Conservation (phyloP, 2,329 filamentous ascomycete species). For the Scolecobasidium constrictum region DNA sequence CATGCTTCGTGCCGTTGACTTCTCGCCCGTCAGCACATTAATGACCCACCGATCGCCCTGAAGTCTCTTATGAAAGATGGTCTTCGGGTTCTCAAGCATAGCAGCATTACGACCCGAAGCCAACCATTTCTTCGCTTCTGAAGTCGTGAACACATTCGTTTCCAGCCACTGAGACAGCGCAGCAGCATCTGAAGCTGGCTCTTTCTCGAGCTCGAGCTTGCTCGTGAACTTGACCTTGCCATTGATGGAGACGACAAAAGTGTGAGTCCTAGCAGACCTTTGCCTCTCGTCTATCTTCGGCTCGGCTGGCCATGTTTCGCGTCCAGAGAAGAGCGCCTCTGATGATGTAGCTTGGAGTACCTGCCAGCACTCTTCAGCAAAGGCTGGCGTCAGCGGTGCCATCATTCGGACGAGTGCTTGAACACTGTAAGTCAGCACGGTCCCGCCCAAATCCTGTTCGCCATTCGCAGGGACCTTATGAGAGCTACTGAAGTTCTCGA, state of each 20-base stretch:
- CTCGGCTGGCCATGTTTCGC: slow-evolving; percentile 1
- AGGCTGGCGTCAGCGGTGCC: slow-evolving; percentile 68
- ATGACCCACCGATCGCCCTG: neutral
- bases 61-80: neutral
- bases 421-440: neutral
- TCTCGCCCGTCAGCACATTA: too few relatives aligned
- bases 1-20: too few relatives aligned
- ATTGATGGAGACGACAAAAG: slow-evolving; percentile 6
- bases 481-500: neutral
- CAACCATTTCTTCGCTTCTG: neutral
- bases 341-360: slow-evolving; percentile 30
- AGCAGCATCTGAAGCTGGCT: neutral
- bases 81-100: neutral
- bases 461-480: neutral
- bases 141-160: neutral
- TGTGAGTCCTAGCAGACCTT: neutral
- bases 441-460: neutral
- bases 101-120: neutral
- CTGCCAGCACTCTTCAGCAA: slow-evolving; percentile 73
- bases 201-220: neutral
- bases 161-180: neutral
- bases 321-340: neutral
- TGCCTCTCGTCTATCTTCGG: neutral
- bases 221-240: slow-evolving; percentile 6
- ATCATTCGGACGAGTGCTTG: slow-evolving; percentile 53